Evolutionary conservation across 2,329 filamentous ascomycete species (phyloP).

Genomic region (Aspergillus texensis): DNA sequence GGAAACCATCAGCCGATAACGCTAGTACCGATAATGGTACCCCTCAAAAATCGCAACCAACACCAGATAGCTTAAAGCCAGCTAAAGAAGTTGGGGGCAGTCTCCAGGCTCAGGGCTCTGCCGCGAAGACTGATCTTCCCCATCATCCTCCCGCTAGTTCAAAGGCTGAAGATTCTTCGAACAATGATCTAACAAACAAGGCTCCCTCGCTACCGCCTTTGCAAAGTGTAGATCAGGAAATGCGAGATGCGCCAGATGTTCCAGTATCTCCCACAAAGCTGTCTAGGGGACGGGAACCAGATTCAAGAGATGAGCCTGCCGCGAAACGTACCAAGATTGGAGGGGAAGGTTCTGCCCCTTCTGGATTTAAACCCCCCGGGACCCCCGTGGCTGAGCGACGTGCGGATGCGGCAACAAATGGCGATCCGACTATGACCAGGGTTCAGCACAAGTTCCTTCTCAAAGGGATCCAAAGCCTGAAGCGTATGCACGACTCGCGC

Average conservation of each 20-base stretch:
- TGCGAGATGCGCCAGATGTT: conserved; percentile 59
- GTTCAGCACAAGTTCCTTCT: conserved; percentile 46
- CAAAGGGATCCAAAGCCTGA: conserved; percentile 55
- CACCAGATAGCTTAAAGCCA: conserved; percentile 15
- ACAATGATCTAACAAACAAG: conserved; percentile 22
- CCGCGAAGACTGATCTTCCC: conserved; percentile 36
- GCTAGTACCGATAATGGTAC: conserved; percentile 2
- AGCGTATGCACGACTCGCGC: conserved; percentile 80
- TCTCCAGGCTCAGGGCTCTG: conserved; percentile 24
- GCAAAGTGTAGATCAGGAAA: conserved; percentile 49
- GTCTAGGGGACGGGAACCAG: conserved; percentile 76
- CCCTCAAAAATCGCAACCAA: conserved; percentile 10
- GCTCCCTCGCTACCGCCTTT: conserved; percentile 23
- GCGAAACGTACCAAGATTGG: conserved; percentile 82
- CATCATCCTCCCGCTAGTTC: conserved; percentile 34
- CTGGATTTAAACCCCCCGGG: conserved; percentile 49
- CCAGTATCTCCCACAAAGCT: conserved; percentile 60
- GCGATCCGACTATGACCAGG: conserved; percentile 39
- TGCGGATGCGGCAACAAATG: conserved; percentile 16
- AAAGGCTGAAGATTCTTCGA: conserved; percentile 19
- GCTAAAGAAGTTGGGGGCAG: conserved; percentile 21
- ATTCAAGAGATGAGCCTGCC: conserved; percentile 63
- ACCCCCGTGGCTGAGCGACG: conserved; percentile 38
- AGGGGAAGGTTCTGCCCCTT: conserved; percentile 47
- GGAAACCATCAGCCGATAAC: conserved; percentile 6